Percentiles rank a stretch among this genome's conserved stretches.
These are phyloP conservation scores for Nicotiana undulata DNA, from an alignment of 257 asterid genomes.

Conservation along the genomic window DNA sequence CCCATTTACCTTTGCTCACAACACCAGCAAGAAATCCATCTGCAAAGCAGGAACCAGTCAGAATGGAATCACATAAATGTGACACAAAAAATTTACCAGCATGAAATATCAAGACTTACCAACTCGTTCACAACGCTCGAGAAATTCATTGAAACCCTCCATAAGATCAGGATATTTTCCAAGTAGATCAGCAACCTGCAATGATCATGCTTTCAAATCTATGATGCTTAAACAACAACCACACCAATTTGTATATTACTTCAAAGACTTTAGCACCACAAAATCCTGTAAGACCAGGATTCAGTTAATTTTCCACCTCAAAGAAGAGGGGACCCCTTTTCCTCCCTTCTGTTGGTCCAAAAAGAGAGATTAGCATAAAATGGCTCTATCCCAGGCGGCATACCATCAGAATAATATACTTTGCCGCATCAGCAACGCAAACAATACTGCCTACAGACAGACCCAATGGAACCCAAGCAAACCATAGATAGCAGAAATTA, in stretches of 20 bases:
- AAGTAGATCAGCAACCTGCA: conserved; percentile 78
- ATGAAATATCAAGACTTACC: conserved; percentile 39
- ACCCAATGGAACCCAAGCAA: neutral
- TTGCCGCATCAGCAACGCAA: neutral
- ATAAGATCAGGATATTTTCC: conserved; percentile 90
- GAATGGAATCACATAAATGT: conserved; percentile 10
- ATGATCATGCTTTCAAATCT: neutral
- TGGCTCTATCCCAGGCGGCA: neutral
- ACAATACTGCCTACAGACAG: neutral
- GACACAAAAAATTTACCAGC: conserved; percentile 3
- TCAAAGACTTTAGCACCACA: neutral
- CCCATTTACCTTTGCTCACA: conserved; percentile 83
- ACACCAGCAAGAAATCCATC: conserved; percentile 97
- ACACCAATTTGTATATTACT: neutral
- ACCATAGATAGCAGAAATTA: neutral
- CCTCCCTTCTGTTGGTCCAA: neutral
- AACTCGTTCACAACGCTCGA: conserved; percentile 84
- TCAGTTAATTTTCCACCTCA: neutral
- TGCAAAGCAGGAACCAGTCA: conserved; percentile 39
- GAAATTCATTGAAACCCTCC: conserved; percentile 79
- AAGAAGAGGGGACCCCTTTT: neutral
- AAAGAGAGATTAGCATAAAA: neutral
- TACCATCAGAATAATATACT: neutral
- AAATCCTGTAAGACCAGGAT: neutral
- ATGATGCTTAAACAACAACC: neutral